phyloP scores from a whole-genome alignment of 2,329 filamentous ascomycete species.

The Cyphellophora attinorum region DNA sequence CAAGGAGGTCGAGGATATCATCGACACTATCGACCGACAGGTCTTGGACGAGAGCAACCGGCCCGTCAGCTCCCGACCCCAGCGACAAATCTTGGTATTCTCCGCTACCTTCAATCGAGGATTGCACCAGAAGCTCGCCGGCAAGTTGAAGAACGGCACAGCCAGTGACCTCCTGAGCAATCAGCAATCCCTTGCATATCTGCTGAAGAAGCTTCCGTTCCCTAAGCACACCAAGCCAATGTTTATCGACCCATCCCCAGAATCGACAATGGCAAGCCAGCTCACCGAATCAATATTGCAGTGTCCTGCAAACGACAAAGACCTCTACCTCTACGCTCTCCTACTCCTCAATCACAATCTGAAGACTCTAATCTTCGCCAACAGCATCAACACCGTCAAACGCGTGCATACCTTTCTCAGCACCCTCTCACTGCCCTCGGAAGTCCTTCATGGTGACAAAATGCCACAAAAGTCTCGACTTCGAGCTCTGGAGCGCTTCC shows the following conservation, averaged over 20 bases:
- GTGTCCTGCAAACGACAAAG: conserved; percentile 90
- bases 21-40: conserved; percentile 65
- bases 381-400: conserved; percentile 87
- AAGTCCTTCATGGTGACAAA: conserved; percentile 74
- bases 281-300: conserved; percentile 86
- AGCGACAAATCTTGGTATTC: conserved; percentile 85
- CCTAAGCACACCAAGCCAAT: conserved; percentile 65
- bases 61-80: conserved; percentile 10
- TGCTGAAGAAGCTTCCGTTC: conserved; percentile 84
- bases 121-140: conserved; percentile 80
- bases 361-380: conserved; percentile 84
- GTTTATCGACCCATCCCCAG: conserved; percentile 85
- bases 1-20: conserved; percentile 83
- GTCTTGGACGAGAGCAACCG: conserved; percentile 39
- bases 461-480: conserved; percentile 95
- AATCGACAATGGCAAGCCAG: conserved; percentile 75
- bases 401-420: conserved; percentile 77
- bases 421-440: conserved; percentile 64
- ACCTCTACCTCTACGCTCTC: conserved; percentile 85
- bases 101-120: conserved; percentile 92
- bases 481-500: conserved; percentile 85
- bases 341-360: conserved; percentile 64
- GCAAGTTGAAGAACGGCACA: conserved; percentile 44
- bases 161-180: conserved; percentile 51
- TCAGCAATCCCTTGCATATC: conserved; percentile 81